phyloP scores from a whole-genome alignment of 768 basidiomycete species.

The Pisolithus orientalis region DNA sequence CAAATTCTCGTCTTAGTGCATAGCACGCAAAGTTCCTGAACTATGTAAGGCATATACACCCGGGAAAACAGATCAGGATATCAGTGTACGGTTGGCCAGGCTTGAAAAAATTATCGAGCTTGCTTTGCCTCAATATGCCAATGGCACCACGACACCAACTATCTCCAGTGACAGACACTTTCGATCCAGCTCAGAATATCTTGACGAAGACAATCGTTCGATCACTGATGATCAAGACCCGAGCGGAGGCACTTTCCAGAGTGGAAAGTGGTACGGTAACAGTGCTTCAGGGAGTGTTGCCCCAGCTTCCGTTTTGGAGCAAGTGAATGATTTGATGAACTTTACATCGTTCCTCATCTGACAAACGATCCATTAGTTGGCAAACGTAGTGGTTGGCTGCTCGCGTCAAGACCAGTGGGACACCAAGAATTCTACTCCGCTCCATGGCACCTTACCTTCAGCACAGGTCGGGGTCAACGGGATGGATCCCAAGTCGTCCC shows the following conservation, averaged over 20 bases:
- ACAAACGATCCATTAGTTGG: slow-evolving; percentile 35
- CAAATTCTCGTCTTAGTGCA: slow-evolving; percentile 43
- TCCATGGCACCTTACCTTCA: slow-evolving; percentile 7
- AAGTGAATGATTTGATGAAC: slow-evolving; percentile 41
- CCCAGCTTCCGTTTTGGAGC: slow-evolving; percentile 71
- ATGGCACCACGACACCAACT: slow-evolving; percentile 27
- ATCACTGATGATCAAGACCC: slow-evolving; percentile 74
- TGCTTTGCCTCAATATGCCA: slow-evolving; percentile 70
- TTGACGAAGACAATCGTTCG: slow-evolving; percentile 66
- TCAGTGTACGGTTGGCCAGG: slow-evolving; percentile 64
- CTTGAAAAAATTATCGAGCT: slow-evolving; percentile 78
- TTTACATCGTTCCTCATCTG: slow-evolving; percentile 12
- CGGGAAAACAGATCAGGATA: slow-evolving; percentile 79
- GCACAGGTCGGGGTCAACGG: slow-evolving; percentile 20
- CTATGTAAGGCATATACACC: slow-evolving; percentile 86
- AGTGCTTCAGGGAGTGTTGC: slow-evolving; percentile 82
- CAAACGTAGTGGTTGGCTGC: slow-evolving; percentile 45
- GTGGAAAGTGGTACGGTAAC: slow-evolving; percentile 81
- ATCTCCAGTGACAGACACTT: slow-evolving; percentile 29
- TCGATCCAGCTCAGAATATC: slow-evolving; percentile 43
- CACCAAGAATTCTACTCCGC: slow-evolving; percentile 9
- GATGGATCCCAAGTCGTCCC: slow-evolving; percentile 21
- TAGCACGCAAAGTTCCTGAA: slow-evolving; percentile 82
- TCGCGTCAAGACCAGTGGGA: slow-evolving; percentile 28
- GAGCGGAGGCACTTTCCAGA: slow-evolving; percentile 70